Percentiles rank a stretch among this genome's conserved stretches.
phyloP scores from a whole-genome alignment of 495 filamentous ascomycete species.

The Xylaria bambusicola region DNA sequence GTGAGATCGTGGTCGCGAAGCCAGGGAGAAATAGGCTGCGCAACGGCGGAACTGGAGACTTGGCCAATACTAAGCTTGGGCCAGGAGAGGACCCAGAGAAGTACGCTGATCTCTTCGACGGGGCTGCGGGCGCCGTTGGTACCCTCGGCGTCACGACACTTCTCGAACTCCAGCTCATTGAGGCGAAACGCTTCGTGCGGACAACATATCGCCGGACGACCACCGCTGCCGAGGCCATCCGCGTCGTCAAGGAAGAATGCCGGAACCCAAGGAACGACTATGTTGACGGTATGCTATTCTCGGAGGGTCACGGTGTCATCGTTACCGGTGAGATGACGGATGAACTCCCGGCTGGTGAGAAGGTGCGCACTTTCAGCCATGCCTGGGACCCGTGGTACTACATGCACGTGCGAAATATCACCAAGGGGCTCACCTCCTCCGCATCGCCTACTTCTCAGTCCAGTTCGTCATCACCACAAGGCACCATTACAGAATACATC shows the following conservation, averaged over 20 bases:
- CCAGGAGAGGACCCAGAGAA: conserved; percentile 33
- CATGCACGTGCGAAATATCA: conserved; percentile 45
- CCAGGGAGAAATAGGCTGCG: conserved; percentile 16
- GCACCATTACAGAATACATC: conserved; percentile 44
- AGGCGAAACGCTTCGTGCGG: conserved; percentile 57
- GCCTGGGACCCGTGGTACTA: conserved; percentile 58
- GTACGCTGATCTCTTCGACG: conserved; percentile 54
- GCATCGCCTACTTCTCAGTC: conserved; percentile 9
- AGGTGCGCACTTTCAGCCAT: conserved; percentile 45
- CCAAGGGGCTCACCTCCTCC: conserved; percentile 26
- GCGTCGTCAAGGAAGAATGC: conserved; percentile 34
- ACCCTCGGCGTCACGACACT: conserved; percentile 58
- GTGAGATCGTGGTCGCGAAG: conserved; percentile 46
- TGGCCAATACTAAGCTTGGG: conserved; percentile 23
- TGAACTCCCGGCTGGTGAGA: conserved; percentile 32
- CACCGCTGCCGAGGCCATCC: conserved; percentile 46
- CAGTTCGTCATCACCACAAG: background rate
- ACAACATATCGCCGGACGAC: conserved; percentile 54
- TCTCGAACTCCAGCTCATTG: conserved; percentile 55
- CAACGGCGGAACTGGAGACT: conserved; percentile 26
- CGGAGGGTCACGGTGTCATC: conserved; percentile 51
- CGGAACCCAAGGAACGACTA: conserved; percentile 38
- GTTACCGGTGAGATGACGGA: conserved; percentile 54
- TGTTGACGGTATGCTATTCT: conserved; percentile 54
- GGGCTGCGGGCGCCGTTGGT: conserved; percentile 58